Conservation (phyloP, 495 filamentous ascomycete species). For the Xylaria palmicola region DNA sequence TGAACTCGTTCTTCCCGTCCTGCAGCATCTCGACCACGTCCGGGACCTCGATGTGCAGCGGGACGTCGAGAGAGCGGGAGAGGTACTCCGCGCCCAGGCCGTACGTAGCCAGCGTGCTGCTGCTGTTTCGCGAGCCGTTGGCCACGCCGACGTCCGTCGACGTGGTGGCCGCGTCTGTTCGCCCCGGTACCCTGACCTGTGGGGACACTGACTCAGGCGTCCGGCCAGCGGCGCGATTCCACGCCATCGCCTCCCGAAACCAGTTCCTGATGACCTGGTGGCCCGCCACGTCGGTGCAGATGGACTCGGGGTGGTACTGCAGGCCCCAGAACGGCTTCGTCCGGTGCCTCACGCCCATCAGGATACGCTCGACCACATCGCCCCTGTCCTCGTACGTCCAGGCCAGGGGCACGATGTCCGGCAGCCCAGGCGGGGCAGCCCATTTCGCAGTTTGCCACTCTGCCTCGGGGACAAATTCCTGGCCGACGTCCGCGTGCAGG, state of each 20-base stretch:
- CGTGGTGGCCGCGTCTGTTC: neutral
- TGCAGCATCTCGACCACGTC: conserved; percentile 51
- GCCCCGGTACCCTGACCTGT: neutral
- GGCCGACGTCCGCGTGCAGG: conserved; percentile 63
- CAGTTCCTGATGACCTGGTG: conserved; percentile 69
- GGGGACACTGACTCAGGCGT: conserved; percentile 7
- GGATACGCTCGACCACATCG: conserved; percentile 53
- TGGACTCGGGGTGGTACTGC: conserved; percentile 93
- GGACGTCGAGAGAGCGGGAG: conserved; percentile 32
- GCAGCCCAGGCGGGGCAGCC: conserved; percentile 21
- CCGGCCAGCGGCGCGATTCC: conserved; percentile 43
- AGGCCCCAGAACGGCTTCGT: conserved; percentile 82
- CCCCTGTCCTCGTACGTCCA: conserved; percentile 58
- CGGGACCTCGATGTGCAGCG: conserved; percentile 39
- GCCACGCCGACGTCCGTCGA: neutral
- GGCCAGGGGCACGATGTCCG: conserved; percentile 59
- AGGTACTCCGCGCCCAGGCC: conserved; percentile 27
- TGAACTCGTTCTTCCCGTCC: conserved; percentile 38
- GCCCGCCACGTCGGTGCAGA: conserved; percentile 76
- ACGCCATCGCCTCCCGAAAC: conserved; percentile 61
- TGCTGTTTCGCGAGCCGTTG: neutral
- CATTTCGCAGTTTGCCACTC: conserved; percentile 38
- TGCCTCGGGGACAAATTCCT: conserved; percentile 28
- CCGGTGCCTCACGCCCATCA: conserved; percentile 74
- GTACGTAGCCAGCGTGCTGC: conserved; percentile 22